Evolutionary conservation across 768 basidiomycete genomes (phyloP).

Genomic region (Phallus indusiatus): DNA sequence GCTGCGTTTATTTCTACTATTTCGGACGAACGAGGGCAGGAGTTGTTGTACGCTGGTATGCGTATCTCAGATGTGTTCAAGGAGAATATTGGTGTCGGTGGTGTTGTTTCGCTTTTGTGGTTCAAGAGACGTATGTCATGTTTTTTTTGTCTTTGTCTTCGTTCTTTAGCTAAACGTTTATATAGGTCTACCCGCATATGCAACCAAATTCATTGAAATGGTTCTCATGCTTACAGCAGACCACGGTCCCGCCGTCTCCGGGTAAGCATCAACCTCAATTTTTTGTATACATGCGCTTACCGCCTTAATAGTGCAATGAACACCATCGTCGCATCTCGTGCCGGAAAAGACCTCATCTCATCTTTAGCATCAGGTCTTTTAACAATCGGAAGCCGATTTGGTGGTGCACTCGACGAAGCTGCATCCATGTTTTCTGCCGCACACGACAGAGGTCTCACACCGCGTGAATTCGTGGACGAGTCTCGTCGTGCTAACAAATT

Average conservation of each 20-base stretch:
- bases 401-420: slow-evolving; percentile 97
- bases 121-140: slow-evolving; percentile 67
- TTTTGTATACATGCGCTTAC: background rate
- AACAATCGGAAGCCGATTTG: slow-evolving; percentile 96
- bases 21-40: slow-evolving; percentile 98
- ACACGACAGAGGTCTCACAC: slow-evolving; percentile 83
- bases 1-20: slow-evolving; percentile 99
- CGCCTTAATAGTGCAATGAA: slow-evolving; percentile 71
- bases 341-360: slow-evolving; percentile 98
- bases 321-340: slow-evolving; percentile 97
- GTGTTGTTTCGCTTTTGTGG: slow-evolving; percentile 94
- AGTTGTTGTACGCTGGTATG: slow-evolving; percentile 98
- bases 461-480: slow-evolving; percentile 96
- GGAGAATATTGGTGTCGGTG: slow-evolving; percentile 92
- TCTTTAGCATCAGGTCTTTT: slow-evolving; percentile 92
- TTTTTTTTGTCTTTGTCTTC: background rate
- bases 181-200: slow-evolving; percentile 69
- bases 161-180: background rate
- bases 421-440: slow-evolving; percentile 93
- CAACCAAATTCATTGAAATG: slow-evolving; percentile 99
- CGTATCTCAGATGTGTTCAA: slow-evolving; percentile 98
- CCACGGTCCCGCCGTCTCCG: slow-evolving; percentile 96
- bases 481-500: slow-evolving; percentile 91
- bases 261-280: slow-evolving; percentile 20
- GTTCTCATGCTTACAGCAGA: slow-evolving; percentile 98